Evolutionary conservation across 257 asterid genomes (phyloP).

Genomic region (Eustoma russellianum): DNA sequence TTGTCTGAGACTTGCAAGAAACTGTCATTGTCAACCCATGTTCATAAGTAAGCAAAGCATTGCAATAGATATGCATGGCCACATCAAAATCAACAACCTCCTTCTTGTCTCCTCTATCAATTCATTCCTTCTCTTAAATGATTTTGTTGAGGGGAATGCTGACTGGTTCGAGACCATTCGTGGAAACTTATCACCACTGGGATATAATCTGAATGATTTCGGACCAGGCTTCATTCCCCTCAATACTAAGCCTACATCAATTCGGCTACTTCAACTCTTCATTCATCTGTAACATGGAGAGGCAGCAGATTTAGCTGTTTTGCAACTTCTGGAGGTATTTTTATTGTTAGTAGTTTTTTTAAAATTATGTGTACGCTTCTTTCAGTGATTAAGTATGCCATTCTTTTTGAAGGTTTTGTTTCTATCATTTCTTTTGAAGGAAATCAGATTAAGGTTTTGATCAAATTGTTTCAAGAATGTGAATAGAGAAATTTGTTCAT

Average conservation of each 20-base stretch:
- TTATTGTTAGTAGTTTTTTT: too few relatives aligned
- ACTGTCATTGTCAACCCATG: neutral
- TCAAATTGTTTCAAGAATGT: neutral
- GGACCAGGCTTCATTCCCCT: constrained; percentile 77
- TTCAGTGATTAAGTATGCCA: too few relatives aligned
- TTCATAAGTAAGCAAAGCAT: constrained; percentile 5
- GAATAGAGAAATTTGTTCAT: neutral
- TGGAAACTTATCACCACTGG: neutral
- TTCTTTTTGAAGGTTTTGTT: neutral
- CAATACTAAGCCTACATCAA: constrained; percentile 8
- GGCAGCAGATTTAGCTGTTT: neutral
- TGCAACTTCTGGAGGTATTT: neutral
- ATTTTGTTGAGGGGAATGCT: constrained; percentile 36
- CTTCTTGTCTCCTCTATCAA: neutral
- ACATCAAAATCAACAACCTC: constrained; percentile 15
- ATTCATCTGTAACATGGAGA: neutral
- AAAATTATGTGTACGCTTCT: too few relatives aligned
- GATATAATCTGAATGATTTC: constrained; percentile 35
- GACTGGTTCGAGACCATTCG: constrained; percentile 44
- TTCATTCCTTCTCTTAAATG: constrained; percentile 5
- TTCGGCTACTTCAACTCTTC: neutral
- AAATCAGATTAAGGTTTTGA: neutral
- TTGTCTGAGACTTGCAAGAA: constrained; percentile 7
- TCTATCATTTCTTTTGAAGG: neutral
- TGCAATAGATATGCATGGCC: constrained; percentile 20